Evolutionary conservation across 305 asterid genomes (phyloP).

Genomic region (Fraxinus latifolia): DNA sequence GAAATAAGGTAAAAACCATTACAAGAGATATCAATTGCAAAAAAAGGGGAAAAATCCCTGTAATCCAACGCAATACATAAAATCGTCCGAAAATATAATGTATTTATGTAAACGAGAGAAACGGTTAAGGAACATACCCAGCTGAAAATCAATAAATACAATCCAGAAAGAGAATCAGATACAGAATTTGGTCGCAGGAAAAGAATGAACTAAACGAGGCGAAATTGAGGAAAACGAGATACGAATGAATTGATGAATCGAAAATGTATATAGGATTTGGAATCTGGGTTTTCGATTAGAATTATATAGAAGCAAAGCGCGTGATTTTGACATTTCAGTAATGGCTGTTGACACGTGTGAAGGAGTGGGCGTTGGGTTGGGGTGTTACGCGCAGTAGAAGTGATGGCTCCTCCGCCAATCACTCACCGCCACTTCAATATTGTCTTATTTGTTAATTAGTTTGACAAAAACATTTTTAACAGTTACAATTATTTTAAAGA

Average conservation of each 20-base stretch:
- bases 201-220: neutral
- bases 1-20: neutral
- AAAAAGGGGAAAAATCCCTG: neutral
- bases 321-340: neutral
- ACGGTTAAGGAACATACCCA: conserved; percentile 14
- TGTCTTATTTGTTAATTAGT: neutral
- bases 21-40: neutral
- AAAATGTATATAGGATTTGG: neutral
- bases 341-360: neutral
- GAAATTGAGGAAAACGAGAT: neutral
- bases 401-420: neutral
- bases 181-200: neutral
- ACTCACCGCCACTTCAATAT: neutral
- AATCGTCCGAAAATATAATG: neutral
- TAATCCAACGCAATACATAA: neutral
- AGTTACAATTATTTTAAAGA: no score
- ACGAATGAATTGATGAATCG: neutral
- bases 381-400: neutral
- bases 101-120: neutral
- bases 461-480: neutral
- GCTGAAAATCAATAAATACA: conserved; percentile 5
- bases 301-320: neutral
- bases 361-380: neutral
- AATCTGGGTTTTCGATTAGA: neutral
- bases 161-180: neutral